Base-by-base conservation (phyloP, 169 alveolate species). In the Eimeria brunetti region DNA sequence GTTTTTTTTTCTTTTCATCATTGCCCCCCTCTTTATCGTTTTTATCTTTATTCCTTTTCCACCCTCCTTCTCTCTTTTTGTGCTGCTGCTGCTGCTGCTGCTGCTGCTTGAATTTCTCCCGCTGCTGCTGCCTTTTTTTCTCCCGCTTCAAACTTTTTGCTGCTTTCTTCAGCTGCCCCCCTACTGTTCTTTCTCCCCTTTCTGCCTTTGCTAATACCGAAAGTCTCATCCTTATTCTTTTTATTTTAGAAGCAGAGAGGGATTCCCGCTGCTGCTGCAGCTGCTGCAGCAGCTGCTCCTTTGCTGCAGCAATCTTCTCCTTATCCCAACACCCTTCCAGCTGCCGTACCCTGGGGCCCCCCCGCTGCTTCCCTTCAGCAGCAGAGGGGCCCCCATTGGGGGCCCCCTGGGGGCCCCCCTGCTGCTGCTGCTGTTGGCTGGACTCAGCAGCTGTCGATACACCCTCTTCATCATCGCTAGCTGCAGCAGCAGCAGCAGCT, bases 271-370 rank as follows among this genome's bases (percentile, higher is more conserved):
- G 53, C 83, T 24, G 83, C 44, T n/a, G 49, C 83, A 20, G 51
- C 83, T 71, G 44, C 38, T 71, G 53, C 83, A 71, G 83, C 83
- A 71, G 83, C 44, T n/a, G 49, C 83, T 18, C 30, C 83, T 71
- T 71, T 30, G 46, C 7, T 36, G 44, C 83, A 6, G 83, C 83
- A 9, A 71, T 71, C 46, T 71, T 8, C 44, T 71, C 83, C 6
- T 44, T 7, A 24, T 9, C 53, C 83, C 83, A 71, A 36, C 44
- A 71, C 6, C 83, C 83, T 36, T 71, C 51, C 53, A n/a, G 83
- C 51, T 30, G 44, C 83, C 51, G 83, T 8, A 6, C 46, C 83
- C 22, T 4, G 46, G 46, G 83, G 7, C 36, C 14, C 51, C 83
- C 53, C 30, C 83, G 38, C 46, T 24, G 83, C 83, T 38, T 7